Base-by-base conservation (phyloP, 2,329 filamentous ascomycete species). In the Cordyceps farinosa region DNA sequence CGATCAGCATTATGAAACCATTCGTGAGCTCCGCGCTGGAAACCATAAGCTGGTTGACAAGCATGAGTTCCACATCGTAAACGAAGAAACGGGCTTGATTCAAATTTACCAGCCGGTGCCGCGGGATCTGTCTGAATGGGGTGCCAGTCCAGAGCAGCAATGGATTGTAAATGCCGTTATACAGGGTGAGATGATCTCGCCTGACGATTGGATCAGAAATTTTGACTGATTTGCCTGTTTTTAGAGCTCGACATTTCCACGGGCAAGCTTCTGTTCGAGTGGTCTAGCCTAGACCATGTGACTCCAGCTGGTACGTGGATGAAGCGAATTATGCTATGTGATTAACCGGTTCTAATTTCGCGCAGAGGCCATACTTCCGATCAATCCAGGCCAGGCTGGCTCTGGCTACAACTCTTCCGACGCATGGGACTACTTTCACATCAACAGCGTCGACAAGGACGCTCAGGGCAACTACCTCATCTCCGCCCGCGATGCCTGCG, bases 371-470 rank as follows among this genome's bases (percentile, higher is more conserved):
- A 72, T 82, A 13, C 72, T 82, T 11, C 76, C 78, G 13, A 72
- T 82, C 36, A 36, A 36, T 9, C 30, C 50, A 5, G 50, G 50
- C 50, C 32, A 52, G 5, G 50, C 50, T 9, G 50, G 50, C 50
- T 36, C 30, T 30, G 50, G 50, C 3, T 22, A n/a, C 30, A 52
- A 52, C 34, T 52, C 50, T 4, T 36, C 50, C 15, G 50, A 52
- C n/a, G 50, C 50, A 5, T 52, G 50, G 50, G 84, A 86, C 67
- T 84, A 80, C 65, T 85, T 84, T 69, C 83, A 86, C 69, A 80
- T 86, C 72, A 85, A 86, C 73, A 82, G 81, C 42, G 76, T 86
- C 36, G 80, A 84, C 68, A 84, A 84, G 69, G 79, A 81, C 61
- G 68, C 71, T 1, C 68, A 76, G 0, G 69, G 69, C n/a, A 80